Conservation (phyloP, 306 rosid genomes). For the Herpetospermum pedunculosum region DNA sequence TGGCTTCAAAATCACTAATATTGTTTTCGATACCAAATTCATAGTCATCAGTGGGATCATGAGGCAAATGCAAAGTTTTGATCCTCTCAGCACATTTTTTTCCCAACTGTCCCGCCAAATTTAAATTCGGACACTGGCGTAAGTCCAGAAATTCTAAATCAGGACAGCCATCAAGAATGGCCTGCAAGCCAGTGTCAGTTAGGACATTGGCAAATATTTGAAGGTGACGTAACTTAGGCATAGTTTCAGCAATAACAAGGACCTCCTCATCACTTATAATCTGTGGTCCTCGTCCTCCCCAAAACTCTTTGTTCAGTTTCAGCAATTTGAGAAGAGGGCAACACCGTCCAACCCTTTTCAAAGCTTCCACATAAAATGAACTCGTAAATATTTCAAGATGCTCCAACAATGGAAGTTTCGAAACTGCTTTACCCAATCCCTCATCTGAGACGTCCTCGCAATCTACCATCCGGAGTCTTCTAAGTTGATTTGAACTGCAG, state of each 20-base stretch:
- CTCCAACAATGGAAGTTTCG: slow-evolving; percentile 43
- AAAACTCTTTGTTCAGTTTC: slow-evolving; percentile 22
- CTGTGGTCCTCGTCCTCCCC: background rate
- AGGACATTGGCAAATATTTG: slow-evolving; percentile 46
- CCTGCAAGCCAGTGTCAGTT: slow-evolving; percentile 40
- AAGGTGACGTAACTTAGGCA: slow-evolving; percentile 42
- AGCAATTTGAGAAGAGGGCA: slow-evolving; percentile 43
- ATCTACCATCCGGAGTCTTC: slow-evolving; percentile 27
- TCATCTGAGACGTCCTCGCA: slow-evolving; percentile 38
- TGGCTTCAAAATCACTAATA: slow-evolving; percentile 13
- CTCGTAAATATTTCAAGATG: slow-evolving; percentile 32
- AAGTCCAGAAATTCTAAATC: slow-evolving; percentile 56
- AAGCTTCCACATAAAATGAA: slow-evolving; percentile 3
- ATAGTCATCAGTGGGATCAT: slow-evolving; percentile 19
- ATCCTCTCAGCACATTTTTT: slow-evolving; percentile 31
- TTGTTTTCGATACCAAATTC: slow-evolving; percentile 8
- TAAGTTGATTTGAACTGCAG: slow-evolving; percentile 36
- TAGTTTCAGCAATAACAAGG: slow-evolving; percentile 29
- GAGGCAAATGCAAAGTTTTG: slow-evolving; percentile 30
- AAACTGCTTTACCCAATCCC: slow-evolving; percentile 30
- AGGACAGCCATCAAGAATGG: slow-evolving; percentile 56
- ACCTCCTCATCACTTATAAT: slow-evolving; percentile 23
- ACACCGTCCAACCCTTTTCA: slow-evolving; percentile 39
- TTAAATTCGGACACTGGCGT: slow-evolving; percentile 35
- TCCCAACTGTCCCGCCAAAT: slow-evolving; percentile 23